Conservation (phyloP, 345 rosid species). For the Garcia nutans region DNA sequence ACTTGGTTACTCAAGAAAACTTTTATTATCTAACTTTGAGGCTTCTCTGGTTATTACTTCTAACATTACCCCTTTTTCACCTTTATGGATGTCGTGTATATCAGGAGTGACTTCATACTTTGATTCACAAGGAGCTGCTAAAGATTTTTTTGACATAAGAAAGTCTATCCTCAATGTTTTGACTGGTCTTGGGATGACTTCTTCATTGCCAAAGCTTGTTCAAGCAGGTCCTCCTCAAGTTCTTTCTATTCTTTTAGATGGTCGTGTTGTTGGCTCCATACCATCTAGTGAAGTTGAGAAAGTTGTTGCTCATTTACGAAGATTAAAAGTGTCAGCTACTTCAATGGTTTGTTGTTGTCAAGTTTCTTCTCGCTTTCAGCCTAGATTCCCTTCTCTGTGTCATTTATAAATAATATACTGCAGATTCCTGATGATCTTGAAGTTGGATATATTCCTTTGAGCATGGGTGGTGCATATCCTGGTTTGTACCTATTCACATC, state of each 20-base stretch:
- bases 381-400: neutral
- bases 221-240: conserved; percentile 82
- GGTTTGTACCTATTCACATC: conserved; percentile 79
- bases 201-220: conserved; percentile 77
- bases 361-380: neutral
- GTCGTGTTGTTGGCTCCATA: conserved; percentile 75
- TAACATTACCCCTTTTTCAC: neutral
- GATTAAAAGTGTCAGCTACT: conserved; percentile 73
- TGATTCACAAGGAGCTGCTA: conserved; percentile 65
- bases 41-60: neutral
- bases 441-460: conserved; percentile 90
- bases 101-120: conserved; percentile 83
- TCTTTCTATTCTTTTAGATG: conserved; percentile 85
- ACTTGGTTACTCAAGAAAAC: neutral
- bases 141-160: conserved; percentile 68
- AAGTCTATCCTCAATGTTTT: conserved; percentile 64
- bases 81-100: conserved; percentile 12
- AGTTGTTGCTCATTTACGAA: conserved; percentile 73
- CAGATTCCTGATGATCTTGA: conserved; percentile 95
- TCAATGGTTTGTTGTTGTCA: conserved; percentile 56
- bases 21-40: neutral
- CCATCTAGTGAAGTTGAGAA: conserved; percentile 53
- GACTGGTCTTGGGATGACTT: conserved; percentile 71
- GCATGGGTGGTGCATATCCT: conserved; percentile 90
- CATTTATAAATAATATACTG: conserved; percentile 23